A percentile compares a stretch with the other conserved stretches of the same genome.
Conservation (phyloP, 2,329 filamentous ascomycete genomes). For the Huntiella moniliformis region DNA sequence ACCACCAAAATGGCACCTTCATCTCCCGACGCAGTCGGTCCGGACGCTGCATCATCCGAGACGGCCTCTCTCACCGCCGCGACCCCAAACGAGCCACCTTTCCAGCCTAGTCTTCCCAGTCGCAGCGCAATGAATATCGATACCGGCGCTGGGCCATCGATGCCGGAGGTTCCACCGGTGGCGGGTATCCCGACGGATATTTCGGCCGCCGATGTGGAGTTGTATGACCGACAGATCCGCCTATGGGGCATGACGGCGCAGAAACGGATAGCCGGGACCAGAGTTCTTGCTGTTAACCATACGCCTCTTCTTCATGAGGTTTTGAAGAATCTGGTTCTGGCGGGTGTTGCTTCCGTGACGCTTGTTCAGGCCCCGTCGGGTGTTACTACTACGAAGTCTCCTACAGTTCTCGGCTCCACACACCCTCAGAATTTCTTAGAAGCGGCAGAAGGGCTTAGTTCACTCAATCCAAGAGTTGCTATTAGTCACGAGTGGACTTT, state of each 20-base stretch:
- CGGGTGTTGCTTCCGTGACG: constrained; percentile 78
- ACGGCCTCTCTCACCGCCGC: background rate
- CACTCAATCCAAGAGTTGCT: constrained; percentile 74
- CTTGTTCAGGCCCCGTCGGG: constrained; percentile 57
- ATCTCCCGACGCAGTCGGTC: background rate
- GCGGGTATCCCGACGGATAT: background rate
- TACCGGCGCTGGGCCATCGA: background rate
- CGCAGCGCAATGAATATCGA: background rate
- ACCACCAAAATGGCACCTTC: background rate
- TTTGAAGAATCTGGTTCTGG: constrained; percentile 90
- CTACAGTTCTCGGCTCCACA: constrained; percentile 36
- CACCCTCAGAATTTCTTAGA: constrained; percentile 75
- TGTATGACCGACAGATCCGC: constrained; percentile 93
- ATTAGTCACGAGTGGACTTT: constrained; percentile 34
- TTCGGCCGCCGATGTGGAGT: constrained; percentile 79
- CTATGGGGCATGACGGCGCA: constrained; percentile 95
- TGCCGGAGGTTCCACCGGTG: background rate
- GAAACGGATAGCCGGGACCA: constrained; percentile 74
- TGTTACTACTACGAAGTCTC: constrained; percentile 54
- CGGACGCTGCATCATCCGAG: background rate
- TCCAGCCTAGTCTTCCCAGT: too few species aligned
- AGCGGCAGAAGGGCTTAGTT: constrained; percentile 56
- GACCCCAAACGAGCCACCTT: background rate
- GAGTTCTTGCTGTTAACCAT: constrained; percentile 75
- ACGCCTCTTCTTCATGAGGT: constrained; percentile 83